Evolutionary conservation across 1,284 basidiomycete genomes (phyloP).

Genomic region (Malassezia vespertilionis): DNA sequence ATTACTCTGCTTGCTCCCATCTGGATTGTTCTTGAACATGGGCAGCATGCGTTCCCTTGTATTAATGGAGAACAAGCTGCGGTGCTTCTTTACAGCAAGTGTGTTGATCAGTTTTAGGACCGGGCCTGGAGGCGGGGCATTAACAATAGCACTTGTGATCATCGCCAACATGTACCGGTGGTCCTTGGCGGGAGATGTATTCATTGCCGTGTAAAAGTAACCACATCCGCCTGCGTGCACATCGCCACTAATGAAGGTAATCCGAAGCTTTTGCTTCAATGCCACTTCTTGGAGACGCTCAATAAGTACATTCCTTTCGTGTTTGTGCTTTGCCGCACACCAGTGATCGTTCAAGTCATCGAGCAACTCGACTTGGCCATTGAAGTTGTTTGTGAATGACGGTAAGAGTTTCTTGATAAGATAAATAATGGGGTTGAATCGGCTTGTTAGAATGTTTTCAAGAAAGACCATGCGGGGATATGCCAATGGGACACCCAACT

Average conservation of each 20-base stretch:
- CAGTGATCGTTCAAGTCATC: constrained; percentile 64
- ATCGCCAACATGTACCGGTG: constrained; percentile 41
- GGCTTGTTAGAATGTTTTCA: constrained; percentile 33
- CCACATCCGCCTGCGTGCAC: constrained; percentile 40
- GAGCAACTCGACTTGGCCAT: constrained; percentile 45
- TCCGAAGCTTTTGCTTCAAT: constrained; percentile 32
- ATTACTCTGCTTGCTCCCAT: constrained; percentile 61
- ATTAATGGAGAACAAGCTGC: constrained; percentile 44
- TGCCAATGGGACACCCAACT: constrained; percentile 45
- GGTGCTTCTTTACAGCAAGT: constrained; percentile 70
- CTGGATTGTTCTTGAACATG: constrained; percentile 65
- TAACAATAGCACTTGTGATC: constrained; percentile 43
- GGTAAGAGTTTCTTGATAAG: constrained; percentile 35
- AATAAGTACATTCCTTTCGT: constrained; percentile 82
- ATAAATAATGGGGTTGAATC: constrained; percentile 38
- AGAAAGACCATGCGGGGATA: constrained; percentile 46
- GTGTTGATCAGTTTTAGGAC: constrained; percentile 71
- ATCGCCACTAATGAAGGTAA: constrained; percentile 41
- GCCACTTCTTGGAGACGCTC: constrained; percentile 51
- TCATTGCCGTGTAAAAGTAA: constrained; percentile 19
- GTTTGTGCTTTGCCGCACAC: constrained; percentile 52
- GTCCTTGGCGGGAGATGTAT: constrained; percentile 24
- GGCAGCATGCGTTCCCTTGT: constrained; percentile 68
- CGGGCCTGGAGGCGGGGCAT: constrained; percentile 58
- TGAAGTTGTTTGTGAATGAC: constrained; percentile 43